Evolutionary conservation across 164 flowering plant genomes (phyloP), one percentile per base, ranked within the genome.

Genomic region (Hamamelis virginiana): DNA sequence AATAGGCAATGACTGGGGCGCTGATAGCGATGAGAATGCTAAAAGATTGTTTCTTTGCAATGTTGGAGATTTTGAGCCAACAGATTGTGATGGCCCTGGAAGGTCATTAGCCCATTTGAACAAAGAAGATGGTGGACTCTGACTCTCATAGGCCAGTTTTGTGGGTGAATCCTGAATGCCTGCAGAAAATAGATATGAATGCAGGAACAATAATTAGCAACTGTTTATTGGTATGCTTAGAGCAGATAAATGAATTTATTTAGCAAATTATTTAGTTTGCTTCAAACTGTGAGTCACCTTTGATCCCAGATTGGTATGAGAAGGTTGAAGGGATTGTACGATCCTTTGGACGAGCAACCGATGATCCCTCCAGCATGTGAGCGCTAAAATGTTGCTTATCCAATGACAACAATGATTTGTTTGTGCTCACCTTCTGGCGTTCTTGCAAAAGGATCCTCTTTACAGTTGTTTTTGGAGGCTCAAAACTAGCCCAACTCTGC

Each of bases 391-490:
- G 59, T 47, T 72, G 75, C 71, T 74, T 79, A 41, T 64, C 73
- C 22, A 18, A 62, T 58, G 62, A 58, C 23, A 78, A 74, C 19
- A 79, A 67, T 50, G 84, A 80, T 59, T 70, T 76, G 43, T 64
- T 72, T 50, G 52, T 26, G 26, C 58, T 70, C n/a, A 12, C 69
- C 74, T 71, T 81, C 53, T 71, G 74, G 28, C 19, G 75, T 66
- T 86, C 90, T 69, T 72, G 87, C 74, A 83, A 38, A 64, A 80
- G 70, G 70, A 82, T 73, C 78, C 99, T 87, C 72, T 86, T 85
- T 1, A 95, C 85, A 71, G 90, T 91, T 69, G 96, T 89, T 76
- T 86, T 92, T 66, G 90, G 80, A 76, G 99, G 93, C 72, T 90
- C 94, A 81, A 80, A 87, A 67, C 79, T 81, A 59, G 86, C 85